phyloP scores from a whole-genome alignment of 192 early-diverging fungal species.

The Thamnidium elegans region DNA sequence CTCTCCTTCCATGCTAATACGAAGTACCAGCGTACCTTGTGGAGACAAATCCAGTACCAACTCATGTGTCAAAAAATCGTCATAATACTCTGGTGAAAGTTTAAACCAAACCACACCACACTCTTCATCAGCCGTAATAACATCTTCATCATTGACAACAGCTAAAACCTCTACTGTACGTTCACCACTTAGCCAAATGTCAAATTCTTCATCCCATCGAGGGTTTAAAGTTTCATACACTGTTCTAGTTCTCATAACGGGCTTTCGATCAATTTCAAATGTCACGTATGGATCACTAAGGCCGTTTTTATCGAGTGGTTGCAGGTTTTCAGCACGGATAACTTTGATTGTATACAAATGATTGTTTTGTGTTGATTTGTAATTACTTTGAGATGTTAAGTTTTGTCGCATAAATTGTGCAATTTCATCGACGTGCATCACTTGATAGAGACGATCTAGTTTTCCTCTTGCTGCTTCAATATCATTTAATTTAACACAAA shows the following conservation, averaged over 20 bases:
- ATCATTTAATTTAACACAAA: constrained; percentile 57
- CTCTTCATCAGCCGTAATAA: constrained; percentile 46
- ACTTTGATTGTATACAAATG: constrained; percentile 69
- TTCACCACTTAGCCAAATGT: constrained; percentile 53
- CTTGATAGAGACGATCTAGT: constrained; percentile 51
- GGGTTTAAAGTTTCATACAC: constrained; percentile 69
- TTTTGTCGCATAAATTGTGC: constrained; percentile 44
- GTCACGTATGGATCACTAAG: constrained; percentile 63
- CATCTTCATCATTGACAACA: constrained; percentile 53
- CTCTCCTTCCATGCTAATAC: constrained; percentile 76
- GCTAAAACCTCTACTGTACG: constrained; percentile 41
- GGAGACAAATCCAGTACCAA: constrained; percentile 65
- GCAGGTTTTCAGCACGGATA: constrained; percentile 60
- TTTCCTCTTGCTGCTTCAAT: constrained; percentile 52
- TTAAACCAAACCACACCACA: constrained; percentile 61
- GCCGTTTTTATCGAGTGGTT: constrained; percentile 59
- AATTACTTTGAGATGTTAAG: constrained; percentile 12
- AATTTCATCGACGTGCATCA: constrained; percentile 55
- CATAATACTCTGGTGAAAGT: constrained; percentile 51
- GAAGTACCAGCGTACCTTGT: constrained; percentile 63
- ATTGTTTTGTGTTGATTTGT: constrained; percentile 31
- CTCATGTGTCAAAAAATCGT: constrained; percentile 65
- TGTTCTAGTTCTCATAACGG: constrained; percentile 51
- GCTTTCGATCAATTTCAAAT: constrained; percentile 46
- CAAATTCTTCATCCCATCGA: constrained; percentile 77